A percentile compares a stretch with the other conserved stretches of the same genome.
These are phyloP conservation scores for Botrytis galanthina DNA, from an alignment of 2,329 filamentous ascomycete genomes.

Conservation along the genomic window DNA sequence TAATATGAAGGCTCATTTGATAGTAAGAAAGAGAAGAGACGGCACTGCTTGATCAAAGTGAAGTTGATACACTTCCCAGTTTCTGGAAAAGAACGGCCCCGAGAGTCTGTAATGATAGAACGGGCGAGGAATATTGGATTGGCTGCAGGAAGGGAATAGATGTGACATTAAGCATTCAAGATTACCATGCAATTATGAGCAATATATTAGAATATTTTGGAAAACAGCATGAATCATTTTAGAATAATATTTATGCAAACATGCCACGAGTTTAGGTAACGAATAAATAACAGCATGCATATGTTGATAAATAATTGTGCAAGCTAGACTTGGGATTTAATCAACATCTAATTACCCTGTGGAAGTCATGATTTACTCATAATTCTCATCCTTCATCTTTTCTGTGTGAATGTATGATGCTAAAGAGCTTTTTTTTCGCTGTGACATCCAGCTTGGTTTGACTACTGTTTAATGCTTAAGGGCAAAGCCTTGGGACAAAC, in stretches of 20 bases:
- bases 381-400: neutral
- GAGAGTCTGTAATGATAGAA: neutral
- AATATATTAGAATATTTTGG: too few species aligned
- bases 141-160: too few species aligned
- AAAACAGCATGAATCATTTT: neutral
- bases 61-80: neutral
- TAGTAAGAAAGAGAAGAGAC: neutral
- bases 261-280: neutral
- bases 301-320: neutral
- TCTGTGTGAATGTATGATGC: neutral
- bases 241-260: neutral
- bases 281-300: neutral
- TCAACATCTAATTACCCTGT: neutral
- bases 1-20: neutral
- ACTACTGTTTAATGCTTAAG: neutral
- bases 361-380: neutral
- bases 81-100: fast-evolving
- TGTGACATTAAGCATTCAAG: too few species aligned
- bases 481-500: neutral
- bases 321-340: neutral
- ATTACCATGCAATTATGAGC: neutral
- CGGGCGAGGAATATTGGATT: neutral
- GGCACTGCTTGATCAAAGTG: neutral
- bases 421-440: fast-evolving
- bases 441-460: neutral